Conservation (phyloP, 2,329 filamentous ascomycete genomes). For the Nothomitra cinnamomea region DNA sequence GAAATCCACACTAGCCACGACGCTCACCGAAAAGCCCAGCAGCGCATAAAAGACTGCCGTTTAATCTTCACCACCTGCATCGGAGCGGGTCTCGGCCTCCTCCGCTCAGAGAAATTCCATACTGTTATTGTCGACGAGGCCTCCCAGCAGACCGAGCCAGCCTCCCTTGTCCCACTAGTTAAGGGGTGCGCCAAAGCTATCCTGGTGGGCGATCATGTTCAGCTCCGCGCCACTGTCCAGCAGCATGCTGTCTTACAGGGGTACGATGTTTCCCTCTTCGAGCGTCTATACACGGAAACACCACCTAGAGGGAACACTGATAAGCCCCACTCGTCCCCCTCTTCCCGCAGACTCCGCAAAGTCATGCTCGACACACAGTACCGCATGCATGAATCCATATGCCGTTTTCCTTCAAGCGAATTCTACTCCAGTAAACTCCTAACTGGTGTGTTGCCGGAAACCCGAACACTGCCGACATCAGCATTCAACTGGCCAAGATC, state of each 20-base stretch:
- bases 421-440: slow-evolving; percentile 24
- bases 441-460: slow-evolving; percentile 17
- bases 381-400: slow-evolving; percentile 26
- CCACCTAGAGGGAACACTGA: too few relatives aligned
- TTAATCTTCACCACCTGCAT: slow-evolving; percentile 30
- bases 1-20: slow-evolving; percentile 16
- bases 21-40: slow-evolving; percentile 21
- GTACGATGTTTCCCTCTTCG: slow-evolving; percentile 28
- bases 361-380: slow-evolving; percentile 30
- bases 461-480: slow-evolving; percentile 14
- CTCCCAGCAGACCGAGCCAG: slow-evolving; percentile 29
- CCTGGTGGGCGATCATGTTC: slow-evolving; percentile 30
- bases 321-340: too few relatives aligned
- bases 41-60: slow-evolving; percentile 20
- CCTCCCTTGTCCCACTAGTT: slow-evolving; percentile 24
- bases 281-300: slow-evolving; percentile 21
- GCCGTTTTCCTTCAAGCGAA: slow-evolving; percentile 23
- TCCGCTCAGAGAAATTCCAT: slow-evolving; percentile 23
- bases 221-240: slow-evolving; percentile 27
- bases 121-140: slow-evolving; percentile 30
- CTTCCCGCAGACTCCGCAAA: too few relatives aligned
- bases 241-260: slow-evolving; percentile 19
- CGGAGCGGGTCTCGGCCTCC: slow-evolving; percentile 25
- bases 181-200: slow-evolving; percentile 27
- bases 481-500: too few relatives aligned